Evolutionary conservation across 2,329 filamentous ascomycete genomes (phyloP).

Genomic region (Fusarium poae): DNA sequence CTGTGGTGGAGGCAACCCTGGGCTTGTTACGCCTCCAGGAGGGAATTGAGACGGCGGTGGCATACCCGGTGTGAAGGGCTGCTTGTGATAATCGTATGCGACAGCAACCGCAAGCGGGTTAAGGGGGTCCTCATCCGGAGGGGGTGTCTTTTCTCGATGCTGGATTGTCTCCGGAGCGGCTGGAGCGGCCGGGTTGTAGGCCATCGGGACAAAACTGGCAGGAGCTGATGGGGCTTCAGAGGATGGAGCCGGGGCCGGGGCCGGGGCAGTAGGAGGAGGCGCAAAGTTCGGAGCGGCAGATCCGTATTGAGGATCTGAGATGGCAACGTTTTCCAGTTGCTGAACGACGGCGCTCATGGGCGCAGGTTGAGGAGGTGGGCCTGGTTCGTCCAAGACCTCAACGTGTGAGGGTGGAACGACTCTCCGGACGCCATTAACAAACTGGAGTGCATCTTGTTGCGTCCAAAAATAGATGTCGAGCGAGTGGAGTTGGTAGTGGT

Average conservation of each 20-base stretch:
- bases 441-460: constrained; percentile 76
- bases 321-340: constrained; percentile 77
- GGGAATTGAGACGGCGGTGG: constrained; percentile 62
- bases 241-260: constrained; percentile 35
- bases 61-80: constrained; percentile 67
- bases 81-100: constrained; percentile 66
- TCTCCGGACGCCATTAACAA: constrained; percentile 75
- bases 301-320: constrained; percentile 68
- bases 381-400: constrained; percentile 74
- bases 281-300: constrained; percentile 41
- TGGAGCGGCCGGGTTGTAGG: constrained; percentile 84
- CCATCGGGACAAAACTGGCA: constrained; percentile 70
- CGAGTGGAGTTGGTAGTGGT: constrained; percentile 81
- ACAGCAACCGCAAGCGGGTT: constrained; percentile 71
- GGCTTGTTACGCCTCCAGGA: constrained; percentile 58
- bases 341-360: constrained; percentile 78
- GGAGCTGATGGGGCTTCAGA: constrained; percentile 42
- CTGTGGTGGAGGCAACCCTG: constrained; percentile 59
- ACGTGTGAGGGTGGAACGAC: constrained; percentile 73
- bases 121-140: constrained; percentile 73
- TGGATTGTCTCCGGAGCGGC: constrained; percentile 78
- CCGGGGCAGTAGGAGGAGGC: constrained; percentile 44
- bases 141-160: constrained; percentile 84
- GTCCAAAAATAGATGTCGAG: constrained; percentile 87
- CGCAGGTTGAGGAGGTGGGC: constrained; percentile 59